Conservation (phyloP, 2,329 filamentous ascomycete species). For the Colletotrichum cereale region DNA sequence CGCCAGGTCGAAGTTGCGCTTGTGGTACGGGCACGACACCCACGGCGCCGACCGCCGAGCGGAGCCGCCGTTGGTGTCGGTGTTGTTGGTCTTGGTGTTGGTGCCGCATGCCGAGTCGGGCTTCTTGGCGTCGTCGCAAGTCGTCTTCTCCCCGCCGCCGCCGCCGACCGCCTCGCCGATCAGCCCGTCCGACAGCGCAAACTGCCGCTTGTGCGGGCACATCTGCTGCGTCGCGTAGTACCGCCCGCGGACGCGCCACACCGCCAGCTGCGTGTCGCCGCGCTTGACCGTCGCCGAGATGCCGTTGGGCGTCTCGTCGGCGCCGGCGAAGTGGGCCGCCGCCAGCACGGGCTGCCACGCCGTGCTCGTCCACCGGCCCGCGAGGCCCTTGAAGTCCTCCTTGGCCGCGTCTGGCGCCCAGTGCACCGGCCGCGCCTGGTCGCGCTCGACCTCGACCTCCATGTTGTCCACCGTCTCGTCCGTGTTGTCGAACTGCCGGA, state of each 20-base stretch:
- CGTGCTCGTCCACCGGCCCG: constrained; percentile 72
- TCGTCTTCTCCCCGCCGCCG: too few relatives aligned
- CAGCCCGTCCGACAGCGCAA: constrained; percentile 88
- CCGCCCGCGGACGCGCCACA: constrained; percentile 84
- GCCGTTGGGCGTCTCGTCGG: constrained; percentile 75
- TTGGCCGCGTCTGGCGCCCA: constrained; percentile 78
- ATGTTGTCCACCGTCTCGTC: constrained; percentile 76
- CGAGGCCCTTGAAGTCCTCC: constrained; percentile 78
- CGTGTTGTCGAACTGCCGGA: constrained; percentile 89
- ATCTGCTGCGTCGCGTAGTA: constrained; percentile 94
- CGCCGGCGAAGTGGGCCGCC: constrained; percentile 74
- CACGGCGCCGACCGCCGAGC: constrained; percentile 66
- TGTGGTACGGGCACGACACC: constrained; percentile 90
- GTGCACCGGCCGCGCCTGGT: constrained; percentile 79
- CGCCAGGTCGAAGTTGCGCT: constrained; percentile 86
- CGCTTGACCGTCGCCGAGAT: constrained; percentile 84
- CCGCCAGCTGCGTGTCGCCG: constrained; percentile 87
- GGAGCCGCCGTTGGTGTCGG: constrained; percentile 48
- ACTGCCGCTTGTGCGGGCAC: constrained; percentile 93
- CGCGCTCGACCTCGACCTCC: constrained; percentile 79
- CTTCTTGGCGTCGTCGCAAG: constrained; percentile 53
- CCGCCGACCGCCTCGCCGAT: constrained; percentile 73
- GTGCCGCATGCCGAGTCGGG: constrained; percentile 39
- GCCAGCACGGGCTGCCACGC: constrained; percentile 86
- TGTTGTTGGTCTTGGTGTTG: too few relatives aligned